Evolutionary conservation across 306 rosid species (phyloP), one percentile per base, ranked within the genome.

Genomic region (Purshia tridentata): DNA sequence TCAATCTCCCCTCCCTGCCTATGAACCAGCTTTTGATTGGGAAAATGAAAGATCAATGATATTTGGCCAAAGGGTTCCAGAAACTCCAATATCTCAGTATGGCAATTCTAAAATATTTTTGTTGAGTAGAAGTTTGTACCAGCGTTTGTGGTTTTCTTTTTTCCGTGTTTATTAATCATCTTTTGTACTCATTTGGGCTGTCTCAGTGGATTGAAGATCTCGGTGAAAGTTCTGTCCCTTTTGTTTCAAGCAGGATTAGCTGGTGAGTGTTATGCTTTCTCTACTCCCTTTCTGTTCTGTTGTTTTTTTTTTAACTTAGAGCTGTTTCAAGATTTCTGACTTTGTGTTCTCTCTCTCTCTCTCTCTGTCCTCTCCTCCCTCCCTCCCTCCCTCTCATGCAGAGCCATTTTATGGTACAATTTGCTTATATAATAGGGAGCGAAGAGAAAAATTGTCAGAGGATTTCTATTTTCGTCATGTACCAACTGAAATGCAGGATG

Each of bases 21-120:
- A 94, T 69, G 97, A 91, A 73, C 99, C 97, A 2, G 99, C 97
- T 14, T 94, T 89, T 88, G 99, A 94, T 81, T 94, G 99, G 99
- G 99, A 94, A 83, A 89, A 91, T 74, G 99, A 94, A 88, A 88
- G 99, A 82, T 90, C 89, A 4, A 77, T 88, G 91, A 94, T 90
- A 86, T 92, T 90, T 85, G 97, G 99, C 37, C 99, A 94, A 88
- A 87, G 99, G 86, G 84, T 84, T 67, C 91, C 91, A 1, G 99
- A 94, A 85, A 78, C 90, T 81, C 99, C 99, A 56, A 70, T 87
- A 69, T 81, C 95, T 60, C 97, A 91, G 99, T 94, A 94, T 73
- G 89, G 39, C 62, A 72, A 6, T 70, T 12, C 50, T 55, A 39
- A 8, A 71, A 39, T 55, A 9, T 41, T 70, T 14, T 79, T 69